Base-by-base conservation (phyloP, 2,329 filamentous ascomycete species). In the Venturia aucupariae region DNA sequence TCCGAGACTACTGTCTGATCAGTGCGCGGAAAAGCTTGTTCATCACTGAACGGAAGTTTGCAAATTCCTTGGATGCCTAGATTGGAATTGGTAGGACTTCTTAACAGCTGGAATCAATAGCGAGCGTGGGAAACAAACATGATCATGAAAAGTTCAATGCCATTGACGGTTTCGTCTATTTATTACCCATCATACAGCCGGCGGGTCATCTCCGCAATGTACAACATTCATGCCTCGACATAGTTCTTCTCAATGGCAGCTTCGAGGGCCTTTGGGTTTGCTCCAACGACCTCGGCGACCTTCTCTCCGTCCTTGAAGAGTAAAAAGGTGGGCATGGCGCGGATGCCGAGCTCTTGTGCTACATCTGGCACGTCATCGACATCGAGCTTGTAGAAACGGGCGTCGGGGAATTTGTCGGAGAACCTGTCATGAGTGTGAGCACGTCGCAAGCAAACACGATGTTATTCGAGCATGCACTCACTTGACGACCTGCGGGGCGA, bases 281-380 rank as follows among this genome's bases (percentile, higher is more conserved):
- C 92, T 67, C 92, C 92, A 35, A 94, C 85, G 65, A 96, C 78
- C 78, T 90, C 87, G 54, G 78, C 81, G 42, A 86, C 76, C 81
- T 90, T 88, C 75, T 90, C 75, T 68, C 89, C 91, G 70, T 87
- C 77, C 83, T 91, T 90, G 85, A 92, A 96, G 72, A 95, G 76
- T 65, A 89, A 72, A 80, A 97, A 96, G 35, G 91, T 95, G 64
- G 93, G 92, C 92, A 97, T 96, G 74, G 92, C 92, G 70, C 90
- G 86, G 75, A 97, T 84, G 68, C 85, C 85, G 68, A 94, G 86
- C 74, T 94, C 86, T 71, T 87, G 82, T 39, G 90, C 86, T 61
- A 96, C 83, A 0, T 90, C 86, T 69, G 86, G 80, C 48, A 93
- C 80, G 68, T 91, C 81, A 76, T 97, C 92, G 71, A 97, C 92